phyloP scores from a whole-genome alignment of 2,329 filamentous ascomycete genomes.

The Penicillium sumatraense region DNA sequence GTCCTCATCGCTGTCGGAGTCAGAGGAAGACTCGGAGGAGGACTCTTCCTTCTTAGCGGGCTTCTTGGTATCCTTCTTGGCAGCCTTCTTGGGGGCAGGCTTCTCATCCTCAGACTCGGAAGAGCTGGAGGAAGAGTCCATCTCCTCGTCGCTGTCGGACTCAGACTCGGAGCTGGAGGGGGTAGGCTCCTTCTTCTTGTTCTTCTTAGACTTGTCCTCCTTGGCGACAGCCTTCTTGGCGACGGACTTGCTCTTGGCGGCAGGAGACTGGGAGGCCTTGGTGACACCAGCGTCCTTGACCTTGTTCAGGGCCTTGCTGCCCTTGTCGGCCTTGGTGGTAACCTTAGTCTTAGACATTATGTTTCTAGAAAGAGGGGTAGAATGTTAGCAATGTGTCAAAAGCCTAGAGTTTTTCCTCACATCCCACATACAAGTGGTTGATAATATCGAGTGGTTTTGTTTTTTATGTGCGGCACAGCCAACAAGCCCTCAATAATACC shows the following conservation, averaged over 20 bases:
- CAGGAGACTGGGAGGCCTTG: conserved; percentile 50
- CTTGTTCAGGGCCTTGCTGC: conserved; percentile 50
- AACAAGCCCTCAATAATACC: conserved; percentile 43
- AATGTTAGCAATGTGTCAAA: conserved; percentile 25
- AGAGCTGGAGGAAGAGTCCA: conserved; percentile 33
- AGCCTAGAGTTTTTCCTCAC: conserved; percentile 5
- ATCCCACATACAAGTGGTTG: conserved; percentile 25
- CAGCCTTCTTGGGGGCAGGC: conserved; percentile 29
- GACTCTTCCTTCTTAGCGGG: conserved; percentile 34
- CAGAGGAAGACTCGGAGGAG: conserved; percentile 37
- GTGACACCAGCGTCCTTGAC: conserved; percentile 53
- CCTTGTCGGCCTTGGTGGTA: conserved; percentile 45
- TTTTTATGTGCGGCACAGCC: conserved; percentile 40
- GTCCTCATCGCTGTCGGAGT: conserved; percentile 45
- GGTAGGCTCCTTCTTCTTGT: conserved; percentile 49
- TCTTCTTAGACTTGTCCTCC: conserved; percentile 47
- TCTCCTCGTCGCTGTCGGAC: conserved; percentile 44
- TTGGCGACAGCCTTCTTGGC: conserved; percentile 45
- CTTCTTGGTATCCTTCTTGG: conserved; percentile 32
- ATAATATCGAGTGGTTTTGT: conserved; percentile 23
- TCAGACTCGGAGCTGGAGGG: conserved; percentile 31
- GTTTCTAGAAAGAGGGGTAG: conserved; percentile 14
- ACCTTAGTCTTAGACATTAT: conserved; percentile 52
- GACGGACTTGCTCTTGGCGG: conserved; percentile 52
- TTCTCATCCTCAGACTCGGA: conserved; percentile 40